Conservation (phyloP, 371 early-diverging fungal genomes). For the Lichtheimia ramosa region DNA sequence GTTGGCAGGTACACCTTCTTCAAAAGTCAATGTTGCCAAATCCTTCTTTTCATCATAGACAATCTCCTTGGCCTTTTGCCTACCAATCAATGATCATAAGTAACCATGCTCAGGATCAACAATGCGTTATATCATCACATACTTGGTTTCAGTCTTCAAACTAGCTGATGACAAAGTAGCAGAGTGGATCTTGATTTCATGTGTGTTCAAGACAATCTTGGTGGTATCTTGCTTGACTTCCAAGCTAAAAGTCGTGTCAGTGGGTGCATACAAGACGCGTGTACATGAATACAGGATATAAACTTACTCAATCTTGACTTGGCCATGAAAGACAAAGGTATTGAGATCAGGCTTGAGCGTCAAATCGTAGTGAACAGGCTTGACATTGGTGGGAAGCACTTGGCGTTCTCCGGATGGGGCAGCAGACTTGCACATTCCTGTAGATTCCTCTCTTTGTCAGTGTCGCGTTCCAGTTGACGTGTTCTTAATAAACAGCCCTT, state of each 20-base stretch:
- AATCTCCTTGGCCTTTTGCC: conserved; percentile 69
- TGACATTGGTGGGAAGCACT: conserved; percentile 72
- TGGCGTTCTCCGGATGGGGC: conserved; percentile 34
- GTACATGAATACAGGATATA: not conserved
- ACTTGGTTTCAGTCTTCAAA: conserved; percentile 62
- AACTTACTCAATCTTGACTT: conserved; percentile 58
- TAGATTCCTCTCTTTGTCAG: too few relatives aligned
- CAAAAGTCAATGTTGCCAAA: conserved; percentile 73
- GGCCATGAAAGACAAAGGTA: conserved; percentile 68
- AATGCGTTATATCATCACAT: conserved; percentile 17
- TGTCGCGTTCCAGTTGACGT: too few relatives aligned
- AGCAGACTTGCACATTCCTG: too few relatives aligned
- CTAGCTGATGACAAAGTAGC: conserved; percentile 47
- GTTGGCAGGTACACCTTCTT: conserved; percentile 62
- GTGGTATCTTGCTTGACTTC: conserved; percentile 64
- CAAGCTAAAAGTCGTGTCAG: conserved; percentile 24
- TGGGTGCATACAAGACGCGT: not conserved
- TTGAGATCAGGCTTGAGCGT: conserved; percentile 65
- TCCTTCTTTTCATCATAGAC: conserved; percentile 66
- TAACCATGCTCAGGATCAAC: not conserved
- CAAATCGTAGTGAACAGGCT: conserved; percentile 75
- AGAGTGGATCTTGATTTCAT: conserved; percentile 53
- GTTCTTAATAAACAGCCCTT: too few relatives aligned
- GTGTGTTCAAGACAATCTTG: conserved; percentile 63
- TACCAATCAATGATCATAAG: conserved; percentile 16